Evolutionary conservation across 2,329 filamentous ascomycete species (phyloP), one percentile per base, ranked within the genome.

Genomic region (Ophiocordyceps australis): DNA sequence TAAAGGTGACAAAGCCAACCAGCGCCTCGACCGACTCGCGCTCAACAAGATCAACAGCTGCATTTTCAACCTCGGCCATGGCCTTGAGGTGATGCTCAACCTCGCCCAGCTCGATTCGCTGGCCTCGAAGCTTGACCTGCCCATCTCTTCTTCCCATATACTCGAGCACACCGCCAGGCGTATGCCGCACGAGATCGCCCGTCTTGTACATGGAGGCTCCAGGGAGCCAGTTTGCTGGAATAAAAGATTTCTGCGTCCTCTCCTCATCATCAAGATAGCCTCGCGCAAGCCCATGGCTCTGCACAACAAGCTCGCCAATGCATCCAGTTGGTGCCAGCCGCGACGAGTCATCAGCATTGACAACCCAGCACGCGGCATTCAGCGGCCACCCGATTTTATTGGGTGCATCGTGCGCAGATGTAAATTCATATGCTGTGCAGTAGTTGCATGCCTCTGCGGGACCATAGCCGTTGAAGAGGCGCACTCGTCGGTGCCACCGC

Each of bases 201-300:
- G 39, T 40, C 19, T 31, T 28, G 20, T 42, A 38, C 9, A 39
- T n/a, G n/a, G n/a, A n/a, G n/a, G 7, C 47, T 39, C 52, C 3
- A 32, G 53, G 12, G 31, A 38, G n/a, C 14, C 16, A 9, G 30
- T 13, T 5, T 26, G 13, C 3, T 22, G 14, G 7, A 47, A n/a
- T 33, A 10, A 45, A 45, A 1, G 37, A 34, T 2, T 26, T 4
- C 28, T 40, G 26, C 47, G 55, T 47, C 7, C 16, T 18, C 4
- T 31, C 29, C 14, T 38, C 3, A 17, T 46, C 36, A 27, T 59
- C 56, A 15, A 63, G 38, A 29, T 67, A 68, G 18, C 59, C 57
- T 14, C 53, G 43, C 16, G 55, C 59, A 9, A 68, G 17, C 11
- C 32, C 20, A 4, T 58, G 59, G 3, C 36, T 33, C 25, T 37